Conservation (phyloP, 768 basidiomycete species). For the Harrya chromipes region DNA sequence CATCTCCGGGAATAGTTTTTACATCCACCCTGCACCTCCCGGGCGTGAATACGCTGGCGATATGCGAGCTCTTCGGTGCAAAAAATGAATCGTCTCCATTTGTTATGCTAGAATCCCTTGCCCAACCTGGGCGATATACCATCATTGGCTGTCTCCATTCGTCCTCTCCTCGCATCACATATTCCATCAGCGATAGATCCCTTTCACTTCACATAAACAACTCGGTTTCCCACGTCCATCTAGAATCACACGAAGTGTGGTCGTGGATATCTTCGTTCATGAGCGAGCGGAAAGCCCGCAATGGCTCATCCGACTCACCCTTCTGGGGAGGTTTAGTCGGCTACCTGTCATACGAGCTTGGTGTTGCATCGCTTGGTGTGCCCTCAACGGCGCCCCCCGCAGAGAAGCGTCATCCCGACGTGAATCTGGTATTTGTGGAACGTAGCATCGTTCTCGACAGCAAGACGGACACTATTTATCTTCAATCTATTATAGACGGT, state of each 20-base stretch:
- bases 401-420: conserved; percentile 57
- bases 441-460: conserved; percentile 71
- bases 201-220: conserved; percentile 45
- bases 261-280: conserved; percentile 73
- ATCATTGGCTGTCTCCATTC: conserved; percentile 63
- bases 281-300: conserved; percentile 44
- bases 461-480: conserved; percentile 44
- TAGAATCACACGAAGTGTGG: conserved; percentile 62
- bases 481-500: conserved; percentile 61
- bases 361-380: conserved; percentile 53
- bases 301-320: conserved; percentile 53
- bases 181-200: conserved; percentile 48
- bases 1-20: conserved; percentile 28
- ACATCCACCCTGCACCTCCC: conserved; percentile 44
- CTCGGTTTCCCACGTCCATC: conserved; percentile 35
- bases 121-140: conserved; percentile 69
- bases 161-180: conserved; percentile 55
- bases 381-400: conserved; percentile 30
- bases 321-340: conserved; percentile 87
- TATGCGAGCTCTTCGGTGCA: conserved; percentile 66
- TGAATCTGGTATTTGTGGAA: conserved; percentile 75
- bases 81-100: conserved; percentile 58
- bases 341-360: conserved; percentile 77
- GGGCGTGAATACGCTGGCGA: conserved; percentile 37
- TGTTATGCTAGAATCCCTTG: conserved; percentile 72